phyloP scores from a whole-genome alignment of 257 asterid species.

The Buddleja alternifolia region DNA sequence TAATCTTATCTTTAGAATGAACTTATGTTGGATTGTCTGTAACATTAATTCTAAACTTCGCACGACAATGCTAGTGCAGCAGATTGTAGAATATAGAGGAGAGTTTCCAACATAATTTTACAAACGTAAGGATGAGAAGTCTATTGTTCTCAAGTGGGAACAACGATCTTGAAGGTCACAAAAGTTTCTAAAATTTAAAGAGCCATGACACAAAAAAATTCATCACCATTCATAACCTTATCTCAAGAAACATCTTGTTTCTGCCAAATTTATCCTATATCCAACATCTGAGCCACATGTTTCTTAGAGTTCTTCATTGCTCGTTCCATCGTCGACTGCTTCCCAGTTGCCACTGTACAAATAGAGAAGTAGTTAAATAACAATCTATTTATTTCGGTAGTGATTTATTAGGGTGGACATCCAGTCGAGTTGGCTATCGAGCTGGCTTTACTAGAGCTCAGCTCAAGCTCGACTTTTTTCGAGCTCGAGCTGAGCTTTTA shows the following conservation, averaged over 20 bases:
- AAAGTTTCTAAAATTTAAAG: constrained; percentile 1
- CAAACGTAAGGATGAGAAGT: too few species aligned
- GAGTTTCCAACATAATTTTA: too few species aligned
- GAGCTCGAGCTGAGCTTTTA: too few species aligned
- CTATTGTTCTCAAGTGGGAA: constrained; percentile 4
- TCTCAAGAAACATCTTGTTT: constrained; percentile 20
- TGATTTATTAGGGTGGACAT: not conserved
- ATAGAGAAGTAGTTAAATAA: constrained; percentile 5
- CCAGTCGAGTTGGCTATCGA: not conserved
- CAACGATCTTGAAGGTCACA: not conserved
- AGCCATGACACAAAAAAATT: not conserved
- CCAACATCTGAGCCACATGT: not conserved
- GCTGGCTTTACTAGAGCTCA: not conserved
- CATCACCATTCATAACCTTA: constrained; percentile 16
- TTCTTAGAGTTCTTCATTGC: constrained; percentile 50
- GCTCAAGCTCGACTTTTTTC: too few species aligned
- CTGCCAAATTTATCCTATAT: constrained; percentile 9
- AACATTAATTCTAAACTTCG: too few species aligned
- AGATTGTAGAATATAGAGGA: too few species aligned
- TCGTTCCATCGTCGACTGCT: constrained; percentile 30
- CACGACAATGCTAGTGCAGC: too few species aligned
- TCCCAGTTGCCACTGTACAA: constrained; percentile 35
- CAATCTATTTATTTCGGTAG: not conserved
- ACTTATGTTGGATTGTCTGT: too few species aligned
- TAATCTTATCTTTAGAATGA: too few species aligned